Evolutionary conservation across 208 protist species (phyloP), one percentile per base, ranked within the genome.

Genomic region (Leishmania amazonensis): DNA sequence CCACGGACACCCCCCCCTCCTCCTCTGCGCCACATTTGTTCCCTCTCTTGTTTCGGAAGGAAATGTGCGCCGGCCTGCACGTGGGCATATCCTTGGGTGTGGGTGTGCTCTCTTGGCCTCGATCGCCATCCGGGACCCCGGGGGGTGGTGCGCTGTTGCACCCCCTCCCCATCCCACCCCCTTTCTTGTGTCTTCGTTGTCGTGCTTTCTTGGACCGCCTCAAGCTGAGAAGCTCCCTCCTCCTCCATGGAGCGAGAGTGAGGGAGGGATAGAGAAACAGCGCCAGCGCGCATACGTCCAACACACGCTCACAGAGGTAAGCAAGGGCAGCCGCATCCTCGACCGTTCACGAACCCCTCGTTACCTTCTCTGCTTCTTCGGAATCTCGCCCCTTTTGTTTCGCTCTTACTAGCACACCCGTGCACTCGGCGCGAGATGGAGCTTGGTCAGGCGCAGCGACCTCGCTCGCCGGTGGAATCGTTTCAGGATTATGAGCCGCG

Each of bases 401-500:
- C 68, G 31, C 40, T 62, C n/a, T 47, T 54, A 15, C 5, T 1
- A 62, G 8, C 31, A 13, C 45, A 42, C 13, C 62, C 38, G 40
- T 45, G 40, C 45, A 76, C 19, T 21, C n/a, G 53, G 68, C n/a
- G 60, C 15, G 74, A 72, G 31, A 93, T 94, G 91, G 90, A 96
- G 42, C 82, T 96, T 5, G 92, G 89, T 54, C 94, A 95, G 79
- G n/a, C 86, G 21, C 75, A 49, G 28, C 89, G 91, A 2, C 94
- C 94, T 28, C 87, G 90, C 9, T 78, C 83, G n/a, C 75, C 51
- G 42, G 85, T 89, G 3, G 87, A 88, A 67, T 72, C 81, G 2
- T 95, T 93, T 64, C 80, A 90, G 28, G 92, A 96, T 80, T 84
- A 87, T 31, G 83, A 91, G 72, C 82, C 84, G 5, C 87, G 94